Evolutionary conservation across 2,329 filamentous ascomycete species (phyloP).

Genomic region (Ceratocystis colombiana): DNA sequence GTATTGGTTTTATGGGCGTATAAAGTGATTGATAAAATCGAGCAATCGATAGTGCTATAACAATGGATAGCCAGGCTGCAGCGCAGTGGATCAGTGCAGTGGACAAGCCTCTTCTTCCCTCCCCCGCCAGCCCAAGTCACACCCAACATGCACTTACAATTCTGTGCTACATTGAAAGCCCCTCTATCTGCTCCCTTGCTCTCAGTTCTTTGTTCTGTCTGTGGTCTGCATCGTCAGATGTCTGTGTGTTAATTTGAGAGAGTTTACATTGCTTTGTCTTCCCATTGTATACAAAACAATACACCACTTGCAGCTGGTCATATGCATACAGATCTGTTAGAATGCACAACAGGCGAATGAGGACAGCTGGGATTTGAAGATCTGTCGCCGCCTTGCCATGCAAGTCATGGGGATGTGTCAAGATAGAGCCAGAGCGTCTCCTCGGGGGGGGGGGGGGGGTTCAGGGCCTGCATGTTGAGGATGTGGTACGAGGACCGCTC

Average conservation of each 20-base stretch:
- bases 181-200: background rate
- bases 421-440: background rate
- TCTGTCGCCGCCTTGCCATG: background rate
- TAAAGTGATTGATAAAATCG: background rate
- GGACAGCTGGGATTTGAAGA: constrained; percentile 1
- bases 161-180: constrained; percentile 5
- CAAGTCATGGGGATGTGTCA: background rate
- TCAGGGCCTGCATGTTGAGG: too few species aligned
- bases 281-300: constrained; percentile 7
- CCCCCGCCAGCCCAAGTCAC: background rate
- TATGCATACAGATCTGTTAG: background rate
- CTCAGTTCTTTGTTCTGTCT: too few species aligned
- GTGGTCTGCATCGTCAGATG: too few species aligned
- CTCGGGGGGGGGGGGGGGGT: too few species aligned
- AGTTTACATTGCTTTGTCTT: constrained; percentile 4
- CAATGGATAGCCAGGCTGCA: background rate
- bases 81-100: background rate
- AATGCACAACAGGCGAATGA: background rate
- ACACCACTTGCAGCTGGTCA: background rate
- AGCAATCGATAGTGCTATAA: background rate
- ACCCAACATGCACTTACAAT: background rate
- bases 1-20: too few species aligned
- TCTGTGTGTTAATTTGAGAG: background rate
- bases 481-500: background rate
- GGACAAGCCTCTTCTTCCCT: background rate